Conservation (phyloP, 1,284 basidiomycete genomes). For the Trichosporon sp. region DNA sequence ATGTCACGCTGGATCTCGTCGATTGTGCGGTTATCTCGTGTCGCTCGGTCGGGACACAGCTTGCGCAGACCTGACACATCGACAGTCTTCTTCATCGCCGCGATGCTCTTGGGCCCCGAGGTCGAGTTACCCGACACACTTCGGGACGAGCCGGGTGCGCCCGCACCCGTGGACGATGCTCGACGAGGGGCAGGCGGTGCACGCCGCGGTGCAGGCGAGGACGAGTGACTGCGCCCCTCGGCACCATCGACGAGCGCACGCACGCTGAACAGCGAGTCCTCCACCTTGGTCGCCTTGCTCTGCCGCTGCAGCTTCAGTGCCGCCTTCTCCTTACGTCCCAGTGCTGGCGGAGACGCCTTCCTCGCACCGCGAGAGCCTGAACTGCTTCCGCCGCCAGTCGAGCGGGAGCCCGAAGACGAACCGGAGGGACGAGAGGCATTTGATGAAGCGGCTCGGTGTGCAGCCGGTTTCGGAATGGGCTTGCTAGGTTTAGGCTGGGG, state of each 20-base stretch:
- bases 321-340: constrained; percentile 35
- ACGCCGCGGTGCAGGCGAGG: neutral
- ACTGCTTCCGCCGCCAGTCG: neutral
- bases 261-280: constrained; percentile 30
- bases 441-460: neutral
- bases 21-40: constrained; percentile 34
- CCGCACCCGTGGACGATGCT: neutral
- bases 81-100: constrained; percentile 19
- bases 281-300: neutral
- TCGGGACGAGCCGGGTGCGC: neutral
- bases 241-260: constrained; percentile 30
- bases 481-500: constrained; percentile 1
- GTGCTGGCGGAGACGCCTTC: constrained; percentile 21
- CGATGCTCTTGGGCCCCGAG: constrained; percentile 3
- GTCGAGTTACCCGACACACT: neutral
- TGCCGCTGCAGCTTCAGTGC: constrained; percentile 12
- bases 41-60: constrained; percentile 35
- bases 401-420: neutral
- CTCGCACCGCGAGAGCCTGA: neutral
- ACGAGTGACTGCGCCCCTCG: constrained; percentile 5
- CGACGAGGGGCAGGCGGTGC: neutral
- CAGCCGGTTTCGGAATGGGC: neutral
- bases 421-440: neutral
- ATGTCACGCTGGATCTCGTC: constrained; percentile 42
- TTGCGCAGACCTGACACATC: constrained; percentile 24